Evolutionary conservation across 306 rosid species (phyloP).

Genomic region (Lablab purpureus): DNA sequence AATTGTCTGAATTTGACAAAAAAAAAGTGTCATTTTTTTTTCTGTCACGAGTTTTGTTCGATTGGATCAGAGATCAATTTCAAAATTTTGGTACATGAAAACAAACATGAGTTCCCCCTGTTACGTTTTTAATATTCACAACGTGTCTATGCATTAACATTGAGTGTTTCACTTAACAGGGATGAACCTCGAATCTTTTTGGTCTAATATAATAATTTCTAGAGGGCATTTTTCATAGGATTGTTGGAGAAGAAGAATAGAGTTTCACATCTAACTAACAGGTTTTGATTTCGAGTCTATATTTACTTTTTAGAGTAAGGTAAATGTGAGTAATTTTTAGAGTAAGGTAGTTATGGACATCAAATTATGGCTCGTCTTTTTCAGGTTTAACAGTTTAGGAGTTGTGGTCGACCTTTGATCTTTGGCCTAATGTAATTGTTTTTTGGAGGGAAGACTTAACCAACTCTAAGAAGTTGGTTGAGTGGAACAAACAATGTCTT

Average conservation of each 20-base stretch:
- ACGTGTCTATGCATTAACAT: too few species aligned
- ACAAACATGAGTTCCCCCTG: too few species aligned
- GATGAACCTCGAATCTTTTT: not conserved
- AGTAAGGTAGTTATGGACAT: not conserved
- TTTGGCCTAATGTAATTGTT: not conserved
- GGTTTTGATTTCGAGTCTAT: not conserved
- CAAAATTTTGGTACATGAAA: too few species aligned
- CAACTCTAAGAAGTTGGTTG: not conserved
- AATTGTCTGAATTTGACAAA: too few species aligned
- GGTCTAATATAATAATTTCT: not conserved
- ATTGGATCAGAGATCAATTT: too few species aligned
- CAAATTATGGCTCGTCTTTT: not conserved
- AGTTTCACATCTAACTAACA: too few species aligned
- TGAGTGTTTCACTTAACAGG: not conserved
- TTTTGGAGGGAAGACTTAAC: not conserved
- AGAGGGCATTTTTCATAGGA: not conserved
- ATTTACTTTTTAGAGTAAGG: too few species aligned
- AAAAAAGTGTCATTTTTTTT: too few species aligned
- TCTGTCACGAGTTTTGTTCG: too few species aligned
- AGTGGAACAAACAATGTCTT: not conserved
- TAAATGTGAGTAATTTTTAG: too few species aligned
- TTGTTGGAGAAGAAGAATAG: not conserved
- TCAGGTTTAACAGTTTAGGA: not conserved
- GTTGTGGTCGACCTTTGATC: not conserved
- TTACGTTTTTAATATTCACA: too few species aligned